Evolutionary conservation across 176 grass and related monocot species (phyloP), one percentile per base, ranked within the genome.

Genomic region (Pontederia paniculata): DNA sequence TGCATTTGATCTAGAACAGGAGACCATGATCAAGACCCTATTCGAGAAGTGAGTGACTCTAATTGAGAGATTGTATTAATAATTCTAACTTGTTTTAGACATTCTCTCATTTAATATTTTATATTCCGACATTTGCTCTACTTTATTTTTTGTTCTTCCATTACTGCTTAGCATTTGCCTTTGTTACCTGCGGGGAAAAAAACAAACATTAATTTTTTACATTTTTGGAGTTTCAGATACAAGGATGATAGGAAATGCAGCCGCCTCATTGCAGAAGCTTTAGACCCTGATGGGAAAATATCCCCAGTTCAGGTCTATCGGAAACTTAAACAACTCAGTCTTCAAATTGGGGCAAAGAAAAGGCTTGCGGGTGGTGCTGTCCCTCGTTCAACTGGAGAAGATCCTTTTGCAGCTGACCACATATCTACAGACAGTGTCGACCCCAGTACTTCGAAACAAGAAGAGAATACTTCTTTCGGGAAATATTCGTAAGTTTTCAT

Each of bases 241-340:
- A 96, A 87, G 69, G 90, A 83, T 70, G 85, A 89, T 12, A 70
- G 67, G 4, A 75, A 69, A 76, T 96, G 79, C 56, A 79, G 67
- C 58, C 78, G 64, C 69, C 60, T 86, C 15, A 96, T 89, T 74
- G 85, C 90, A 64, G 76, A 85, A 72, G 85, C 90, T 70, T 74
- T 96, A 76, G 78, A 89, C 69, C 70, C 90, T 63, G 78, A 72
- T 23, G 79, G 85, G 44, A 80, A 78, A 75, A 81, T 96, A 83
- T 58, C 82, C 47, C 63, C 90, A 44, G 70, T 68, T 75, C 90
- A 96, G 78, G 57, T 96, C 53, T 81, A 68, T 72, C 81, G 79
- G 37, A 89, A 89, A 60, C 76, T 96, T 80, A 89, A 68, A 57
- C 90, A 89, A 55, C 80, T 89, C 22, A 85, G 90, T 65, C 81